These are phyloP conservation scores for Przewalskia tangutica DNA, from an alignment of 257 asterid species.

Conservation along the genomic window DNA sequence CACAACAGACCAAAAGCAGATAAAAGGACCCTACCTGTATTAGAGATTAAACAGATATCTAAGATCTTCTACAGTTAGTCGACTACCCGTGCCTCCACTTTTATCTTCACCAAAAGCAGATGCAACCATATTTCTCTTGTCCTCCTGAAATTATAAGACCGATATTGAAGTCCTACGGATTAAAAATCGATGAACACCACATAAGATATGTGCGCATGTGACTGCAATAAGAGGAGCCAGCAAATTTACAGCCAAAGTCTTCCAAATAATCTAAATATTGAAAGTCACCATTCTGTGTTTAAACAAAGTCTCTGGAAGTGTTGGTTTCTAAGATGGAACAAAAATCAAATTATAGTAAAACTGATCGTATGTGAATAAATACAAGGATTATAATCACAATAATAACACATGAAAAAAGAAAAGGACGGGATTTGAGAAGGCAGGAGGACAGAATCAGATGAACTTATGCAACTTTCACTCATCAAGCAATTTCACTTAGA, in stretches of 20 bases:
- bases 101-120: constrained; percentile 95
- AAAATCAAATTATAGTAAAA: not conserved
- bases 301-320: not conserved
- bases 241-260: not conserved
- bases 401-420: not conserved
- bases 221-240: not conserved
- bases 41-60: constrained; percentile 45
- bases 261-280: not conserved
- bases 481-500: not conserved
- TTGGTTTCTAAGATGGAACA: too few species aligned
- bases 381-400: not conserved
- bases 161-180: not conserved
- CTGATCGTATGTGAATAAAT: not conserved
- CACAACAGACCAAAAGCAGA: not conserved
- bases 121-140: constrained; percentile 96
- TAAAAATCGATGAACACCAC: not conserved
- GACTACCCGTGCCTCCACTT: constrained; percentile 53
- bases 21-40: not conserved
- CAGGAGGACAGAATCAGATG: not conserved
- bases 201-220: not conserved
- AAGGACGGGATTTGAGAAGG: not conserved
- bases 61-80: constrained; percentile 70
- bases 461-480: not conserved
- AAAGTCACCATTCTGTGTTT: not conserved
- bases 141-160: constrained; percentile 49